Percentiles rank a stretch among this genome's conserved stretches.
Conservation (phyloP, 257 asterid genomes). For the Capsicum baccatum region DNA sequence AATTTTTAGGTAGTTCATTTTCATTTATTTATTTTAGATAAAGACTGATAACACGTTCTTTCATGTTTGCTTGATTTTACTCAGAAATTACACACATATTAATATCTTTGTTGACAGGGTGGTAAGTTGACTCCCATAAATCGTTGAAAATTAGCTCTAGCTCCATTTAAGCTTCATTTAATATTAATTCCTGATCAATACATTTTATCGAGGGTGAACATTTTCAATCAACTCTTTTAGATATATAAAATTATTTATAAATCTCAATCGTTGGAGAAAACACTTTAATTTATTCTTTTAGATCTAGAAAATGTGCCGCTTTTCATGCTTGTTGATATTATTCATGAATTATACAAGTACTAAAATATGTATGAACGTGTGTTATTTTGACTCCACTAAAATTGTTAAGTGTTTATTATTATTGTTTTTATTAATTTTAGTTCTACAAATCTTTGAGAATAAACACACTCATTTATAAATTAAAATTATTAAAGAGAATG, state of each 20-base stretch:
- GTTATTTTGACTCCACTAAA: background rate
- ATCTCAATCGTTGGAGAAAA: background rate
- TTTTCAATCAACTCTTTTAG: background rate
- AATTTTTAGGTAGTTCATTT: background rate
- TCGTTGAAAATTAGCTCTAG: no score
- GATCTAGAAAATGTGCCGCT: background rate
- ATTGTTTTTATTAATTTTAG: background rate
- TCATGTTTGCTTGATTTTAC: background rate
- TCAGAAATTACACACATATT: background rate
- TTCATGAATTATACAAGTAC: background rate
- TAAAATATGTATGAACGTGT: background rate
- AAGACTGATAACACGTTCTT: no score
- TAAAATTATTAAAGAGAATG: no score
- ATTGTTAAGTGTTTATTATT: background rate
- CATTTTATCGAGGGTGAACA: no score
- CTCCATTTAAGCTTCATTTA: no score
- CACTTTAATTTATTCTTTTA: background rate
- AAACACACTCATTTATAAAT: no score
- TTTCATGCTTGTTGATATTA: background rate
- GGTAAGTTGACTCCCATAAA: background rate
- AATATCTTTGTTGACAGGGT: background rate
- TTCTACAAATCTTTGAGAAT: no score
- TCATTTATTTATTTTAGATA: background rate
- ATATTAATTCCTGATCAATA: background rate
- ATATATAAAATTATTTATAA: background rate